A percentile compares a stretch with the other conserved stretches of the same genome.
phyloP scores from a whole-genome alignment of 2,329 filamentous ascomycete species.

The Cordyceps tenuipes region DNA sequence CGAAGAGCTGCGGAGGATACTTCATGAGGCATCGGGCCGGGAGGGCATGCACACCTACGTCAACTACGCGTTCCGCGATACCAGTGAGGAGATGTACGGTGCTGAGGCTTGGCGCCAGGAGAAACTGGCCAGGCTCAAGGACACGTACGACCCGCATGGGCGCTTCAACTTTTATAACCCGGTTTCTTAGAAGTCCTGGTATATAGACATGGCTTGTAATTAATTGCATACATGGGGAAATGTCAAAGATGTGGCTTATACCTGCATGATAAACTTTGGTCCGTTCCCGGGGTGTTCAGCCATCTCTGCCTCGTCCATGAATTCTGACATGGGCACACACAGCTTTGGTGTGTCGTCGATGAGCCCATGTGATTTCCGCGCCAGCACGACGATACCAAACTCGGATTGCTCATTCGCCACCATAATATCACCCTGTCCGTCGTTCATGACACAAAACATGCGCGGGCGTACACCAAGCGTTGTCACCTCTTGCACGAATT shows the following conservation, averaged over 20 bases:
- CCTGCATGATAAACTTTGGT: slow-evolving; percentile 6
- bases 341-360: not conserved
- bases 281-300: not conserved
- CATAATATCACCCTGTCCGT: not conserved
- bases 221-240: not conserved
- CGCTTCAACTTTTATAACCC: slow-evolving; percentile 8
- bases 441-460: slow-evolving; percentile 33
- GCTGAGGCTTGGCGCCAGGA: slow-evolving; percentile 37
- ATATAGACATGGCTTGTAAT: not conserved
- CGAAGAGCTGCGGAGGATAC: slow-evolving; percentile 27
- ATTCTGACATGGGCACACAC: not conserved
- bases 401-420: slow-evolving; percentile 6
- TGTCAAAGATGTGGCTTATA: not conserved
- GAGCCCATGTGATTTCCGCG: not conserved
- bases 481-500: slow-evolving; percentile 25
- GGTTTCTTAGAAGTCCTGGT: not conserved
- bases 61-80: slow-evolving; percentile 39
- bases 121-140: slow-evolving; percentile 34
- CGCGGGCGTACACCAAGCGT: slow-evolving; percentile 33
- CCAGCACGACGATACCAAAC: not conserved
- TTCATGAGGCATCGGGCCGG: slow-evolving; percentile 26
- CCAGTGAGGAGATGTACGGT: slow-evolving; percentile 33
- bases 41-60: slow-evolving; percentile 31
- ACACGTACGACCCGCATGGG: slow-evolving; percentile 34
- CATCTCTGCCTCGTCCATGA: slow-evolving; percentile 6